Evolutionary conservation across 2,329 filamentous ascomycete species (phyloP), one percentile per base, ranked within the genome.

Genomic region (Parasarocladium wereldwijsianum): DNA sequence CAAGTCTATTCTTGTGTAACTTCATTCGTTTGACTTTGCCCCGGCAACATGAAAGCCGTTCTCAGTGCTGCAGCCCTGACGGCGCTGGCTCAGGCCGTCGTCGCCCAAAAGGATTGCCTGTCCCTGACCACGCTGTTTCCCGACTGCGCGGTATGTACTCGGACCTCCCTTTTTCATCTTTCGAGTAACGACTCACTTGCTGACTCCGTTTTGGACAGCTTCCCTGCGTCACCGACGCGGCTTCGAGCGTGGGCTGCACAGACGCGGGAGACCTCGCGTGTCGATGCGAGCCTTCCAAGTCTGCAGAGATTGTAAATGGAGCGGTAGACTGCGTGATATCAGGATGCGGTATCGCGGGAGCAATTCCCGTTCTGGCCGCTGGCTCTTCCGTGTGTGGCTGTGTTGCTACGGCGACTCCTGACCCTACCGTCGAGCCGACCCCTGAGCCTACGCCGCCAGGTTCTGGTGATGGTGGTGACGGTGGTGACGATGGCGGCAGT

Each of bases 91-190:
- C 32, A 31, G 8, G 12, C 39, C 26, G 42, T 35, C 13, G 33
- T 24, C 6, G 42, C 34, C 9, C 40, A 42, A 17, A 24, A 32
- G 14, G 38, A 31, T 7, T 42, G 42, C 21, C 18, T 38, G 12
- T 32, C 33, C 32, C 34, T 43, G n/a, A 42, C 41, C 2, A 41
- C 34, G 10, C 24, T 36, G 9, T 43, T 44, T 32, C 43, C 43
- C 6, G 32, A 19, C 18, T 44, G 43, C 19, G 41, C 43, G 22
- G 41, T 45, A 38, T 16, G n/a, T 16, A 13, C 6, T 13, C 6
- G n/a, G n/a, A 12, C 15, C 8, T 12, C 15, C 7, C 23, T 25
- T 13, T 25, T 13, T 8, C 23, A 12, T 26, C 9, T 16, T n/a
- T 15, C 20, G 26, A 24, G 13, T 3, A 5, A 6, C 11, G 18